These are phyloP conservation scores for Verbena officinalis DNA, from an alignment of 257 asterid genomes.

Conservation along the genomic window DNA sequence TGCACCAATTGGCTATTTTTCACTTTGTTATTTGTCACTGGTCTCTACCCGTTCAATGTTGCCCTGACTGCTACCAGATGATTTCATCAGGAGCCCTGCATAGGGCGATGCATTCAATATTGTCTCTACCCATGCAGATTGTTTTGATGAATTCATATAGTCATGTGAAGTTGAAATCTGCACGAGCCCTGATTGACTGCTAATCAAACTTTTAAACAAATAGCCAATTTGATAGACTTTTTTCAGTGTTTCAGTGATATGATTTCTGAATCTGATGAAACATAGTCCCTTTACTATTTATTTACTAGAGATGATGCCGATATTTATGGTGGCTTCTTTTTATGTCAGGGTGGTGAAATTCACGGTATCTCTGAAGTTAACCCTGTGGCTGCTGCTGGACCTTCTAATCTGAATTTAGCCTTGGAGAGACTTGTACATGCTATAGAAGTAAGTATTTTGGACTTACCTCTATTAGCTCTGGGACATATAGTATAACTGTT, in stretches of 20 bases:
- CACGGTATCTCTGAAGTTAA: slow-evolving; percentile 43
- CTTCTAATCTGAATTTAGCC: slow-evolving; percentile 42
- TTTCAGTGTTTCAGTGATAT: slow-evolving; percentile 6
- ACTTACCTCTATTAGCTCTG: slow-evolving; percentile 1
- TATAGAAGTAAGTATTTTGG: slow-evolving; percentile 54
- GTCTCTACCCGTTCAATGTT: slow-evolving; percentile 18
- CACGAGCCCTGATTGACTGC: slow-evolving; percentile 11
- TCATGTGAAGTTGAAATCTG: slow-evolving; percentile 10
- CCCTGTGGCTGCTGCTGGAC: slow-evolving; percentile 48
- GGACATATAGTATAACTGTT: neutral
- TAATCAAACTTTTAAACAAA: slow-evolving; percentile 11
- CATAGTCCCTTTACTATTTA: slow-evolving; percentile 8
- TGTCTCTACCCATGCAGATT: too few relatives aligned
- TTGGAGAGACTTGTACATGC: slow-evolving; percentile 42
- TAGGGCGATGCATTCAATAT: slow-evolving; percentile 17
- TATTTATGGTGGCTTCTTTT: slow-evolving; percentile 30
- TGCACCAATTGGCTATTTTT: too few relatives aligned
- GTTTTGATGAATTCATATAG: neutral
- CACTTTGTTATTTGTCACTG: slow-evolving; percentile 9
- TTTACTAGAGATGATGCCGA: slow-evolving; percentile 25
- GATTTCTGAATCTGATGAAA: slow-evolving; percentile 16
- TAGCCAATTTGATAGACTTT: slow-evolving; percentile 3
- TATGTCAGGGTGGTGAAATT: slow-evolving; percentile 56
- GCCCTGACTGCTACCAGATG: slow-evolving; percentile 1
- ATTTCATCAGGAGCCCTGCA: slow-evolving; percentile 20